Evolutionary conservation across 2,329 filamentous ascomycete species (phyloP).

Genomic region (Rachicladosporium sp.): DNA sequence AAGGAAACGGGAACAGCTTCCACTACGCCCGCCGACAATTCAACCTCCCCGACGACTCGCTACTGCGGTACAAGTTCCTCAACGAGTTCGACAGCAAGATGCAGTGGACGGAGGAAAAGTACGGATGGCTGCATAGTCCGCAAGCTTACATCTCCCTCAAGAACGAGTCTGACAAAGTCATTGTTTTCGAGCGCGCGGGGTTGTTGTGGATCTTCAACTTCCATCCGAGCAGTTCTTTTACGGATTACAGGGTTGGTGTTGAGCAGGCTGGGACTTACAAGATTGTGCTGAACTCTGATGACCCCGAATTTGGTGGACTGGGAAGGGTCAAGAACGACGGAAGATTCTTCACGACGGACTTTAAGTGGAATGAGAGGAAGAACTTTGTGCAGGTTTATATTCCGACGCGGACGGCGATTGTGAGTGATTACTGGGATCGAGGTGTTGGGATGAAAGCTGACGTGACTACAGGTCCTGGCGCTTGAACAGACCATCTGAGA

Average conservation of each 20-base stretch:
- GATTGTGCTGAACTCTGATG: slow-evolving; percentile 74
- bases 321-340: slow-evolving; percentile 66
- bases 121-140: slow-evolving; percentile 74
- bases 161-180: slow-evolving; percentile 84
- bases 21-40: slow-evolving; percentile 60
- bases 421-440: no score
- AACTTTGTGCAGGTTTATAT: slow-evolving; percentile 93
- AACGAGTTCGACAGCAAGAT: slow-evolving; percentile 90
- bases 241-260: slow-evolving; percentile 84
- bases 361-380: slow-evolving; percentile 78
- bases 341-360: slow-evolving; percentile 80
- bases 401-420: slow-evolving; percentile 70
- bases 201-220: slow-evolving; percentile 96
- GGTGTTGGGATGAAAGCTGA: no score
- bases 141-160: slow-evolving; percentile 92
- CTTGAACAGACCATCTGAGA: neutral
- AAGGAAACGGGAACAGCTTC: slow-evolving; percentile 42
- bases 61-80: slow-evolving; percentile 80
- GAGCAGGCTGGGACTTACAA: slow-evolving; percentile 76
- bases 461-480: neutral
- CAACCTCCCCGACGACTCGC: slow-evolving; percentile 74
- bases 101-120: slow-evolving; percentile 77
- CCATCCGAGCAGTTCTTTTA: slow-evolving; percentile 70
- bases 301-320: slow-evolving; percentile 64
- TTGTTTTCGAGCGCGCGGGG: slow-evolving; percentile 88